Evolutionary conservation across 768 basidiomycete genomes (phyloP).

Genomic region (Leccinum pellstonianum): DNA sequence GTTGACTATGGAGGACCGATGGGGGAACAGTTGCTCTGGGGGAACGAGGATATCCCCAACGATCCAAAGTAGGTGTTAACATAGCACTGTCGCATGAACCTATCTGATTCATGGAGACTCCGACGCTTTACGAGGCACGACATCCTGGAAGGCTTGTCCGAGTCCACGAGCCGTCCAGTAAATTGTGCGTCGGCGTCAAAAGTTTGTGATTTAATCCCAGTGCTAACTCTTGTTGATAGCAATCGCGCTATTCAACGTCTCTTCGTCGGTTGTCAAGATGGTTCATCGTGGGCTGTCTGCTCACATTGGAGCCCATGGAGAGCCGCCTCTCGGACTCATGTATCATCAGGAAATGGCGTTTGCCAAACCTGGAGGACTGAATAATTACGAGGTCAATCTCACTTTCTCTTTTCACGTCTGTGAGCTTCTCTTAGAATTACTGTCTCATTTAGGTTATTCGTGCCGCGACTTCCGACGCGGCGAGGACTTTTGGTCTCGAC

Average conservation of each 20-base stretch:
- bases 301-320: constrained; percentile 75
- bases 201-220: background rate
- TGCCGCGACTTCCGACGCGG: constrained; percentile 67
- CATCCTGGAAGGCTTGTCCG: constrained; percentile 55
- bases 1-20: constrained; percentile 74
- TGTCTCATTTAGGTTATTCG: constrained; percentile 50
- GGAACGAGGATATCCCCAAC: constrained; percentile 59
- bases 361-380: constrained; percentile 59
- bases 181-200: constrained; percentile 45
- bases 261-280: constrained; percentile 66
- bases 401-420: background rate
- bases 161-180: constrained; percentile 57
- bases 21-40: constrained; percentile 73
- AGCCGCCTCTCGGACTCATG: constrained; percentile 69
- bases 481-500: constrained; percentile 63
- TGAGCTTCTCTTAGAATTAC: background rate
- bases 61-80: constrained; percentile 55
- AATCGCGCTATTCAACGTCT: constrained; percentile 66
- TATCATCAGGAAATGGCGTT: constrained; percentile 77
- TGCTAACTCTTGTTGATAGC: constrained; percentile 37
- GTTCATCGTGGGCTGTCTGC: constrained; percentile 58
- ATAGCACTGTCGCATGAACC: background rate
- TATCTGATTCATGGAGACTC: constrained; percentile 42
- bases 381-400: constrained; percentile 59
- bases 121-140: constrained; percentile 65